Conservation (phyloP, 768 basidiomycete species). For the Lactifluus piperatus region DNA sequence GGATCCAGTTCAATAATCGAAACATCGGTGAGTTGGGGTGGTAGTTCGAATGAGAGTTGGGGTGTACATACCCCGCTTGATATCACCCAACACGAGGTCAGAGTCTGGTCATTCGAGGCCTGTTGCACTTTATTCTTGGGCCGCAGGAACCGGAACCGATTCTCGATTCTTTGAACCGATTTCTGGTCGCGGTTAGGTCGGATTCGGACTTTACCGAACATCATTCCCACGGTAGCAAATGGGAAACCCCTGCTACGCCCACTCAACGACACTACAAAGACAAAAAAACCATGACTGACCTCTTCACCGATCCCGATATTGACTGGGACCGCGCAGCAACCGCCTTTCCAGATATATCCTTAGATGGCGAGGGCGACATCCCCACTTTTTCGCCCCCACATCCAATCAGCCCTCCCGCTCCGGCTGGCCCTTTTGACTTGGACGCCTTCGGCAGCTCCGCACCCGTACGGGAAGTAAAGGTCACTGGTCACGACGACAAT, state of each 20-base stretch:
- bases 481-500: slow-evolving; percentile 71
- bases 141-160: background rate
- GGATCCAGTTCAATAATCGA: slow-evolving; percentile 7
- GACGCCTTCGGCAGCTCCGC: slow-evolving; percentile 52
- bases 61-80: slow-evolving; percentile 9
- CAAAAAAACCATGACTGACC: slow-evolving; percentile 27
- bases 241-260: background rate
- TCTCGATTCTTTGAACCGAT: background rate
- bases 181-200: no score
- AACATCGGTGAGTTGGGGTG: slow-evolving; percentile 1
- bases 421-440: slow-evolving; percentile 46
- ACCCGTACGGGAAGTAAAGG: slow-evolving; percentile 49
- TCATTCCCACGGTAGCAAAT: background rate
- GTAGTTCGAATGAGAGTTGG: background rate
- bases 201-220: background rate
- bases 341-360: slow-evolving; percentile 77
- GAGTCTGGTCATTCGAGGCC: slow-evolving; percentile 6
- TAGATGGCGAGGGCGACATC: slow-evolving; percentile 57
- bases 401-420: slow-evolving; percentile 17
- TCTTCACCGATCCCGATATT: slow-evolving; percentile 43
- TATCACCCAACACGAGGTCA: slow-evolving; percentile 11
- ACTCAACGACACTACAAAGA: background rate
- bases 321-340: slow-evolving; percentile 78
- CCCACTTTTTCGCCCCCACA: slow-evolving; percentile 30
- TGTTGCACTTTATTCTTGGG: background rate